phyloP scores from a whole-genome alignment of 768 basidiomycete species.

The Gelatoporia subvermispora region DNA sequence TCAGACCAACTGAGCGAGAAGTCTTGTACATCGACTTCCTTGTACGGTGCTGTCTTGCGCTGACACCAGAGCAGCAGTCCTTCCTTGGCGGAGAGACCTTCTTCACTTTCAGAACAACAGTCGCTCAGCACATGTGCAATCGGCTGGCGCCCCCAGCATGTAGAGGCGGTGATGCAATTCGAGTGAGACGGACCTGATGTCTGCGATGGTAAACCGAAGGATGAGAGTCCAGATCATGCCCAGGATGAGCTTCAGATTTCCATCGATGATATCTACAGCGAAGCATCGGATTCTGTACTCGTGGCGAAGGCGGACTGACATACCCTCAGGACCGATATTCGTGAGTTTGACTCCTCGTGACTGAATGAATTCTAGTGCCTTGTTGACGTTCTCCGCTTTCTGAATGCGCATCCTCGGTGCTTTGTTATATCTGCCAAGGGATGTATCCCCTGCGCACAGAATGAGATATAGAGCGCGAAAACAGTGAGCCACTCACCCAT shows the following conservation, averaged over 20 bases:
- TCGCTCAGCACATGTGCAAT: neutral
- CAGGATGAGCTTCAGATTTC: conserved; percentile 97
- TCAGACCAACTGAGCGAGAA: conserved; percentile 93
- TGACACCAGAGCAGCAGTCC: conserved; percentile 98
- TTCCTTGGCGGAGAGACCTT: conserved; percentile 98
- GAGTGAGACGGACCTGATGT: conserved; percentile 72
- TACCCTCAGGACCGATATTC: conserved; percentile 96
- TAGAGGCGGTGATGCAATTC: neutral
- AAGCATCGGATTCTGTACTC: too few species aligned
- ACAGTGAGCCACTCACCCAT: conserved; percentile 61
- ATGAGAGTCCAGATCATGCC: conserved; percentile 99
- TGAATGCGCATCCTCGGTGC: conserved; percentile 89
- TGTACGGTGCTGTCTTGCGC: conserved; percentile 88
- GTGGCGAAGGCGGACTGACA: too few species aligned
- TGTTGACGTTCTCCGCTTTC: conserved; percentile 97
- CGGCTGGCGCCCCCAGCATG: neutral
- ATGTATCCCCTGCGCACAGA: conserved; percentile 63
- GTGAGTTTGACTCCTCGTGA: conserved; percentile 92
- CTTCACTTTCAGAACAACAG: conserved; percentile 58
- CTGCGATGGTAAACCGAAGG: conserved; percentile 94
- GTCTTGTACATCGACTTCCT: conserved; percentile 89
- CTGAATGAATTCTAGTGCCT: conserved; percentile 92
- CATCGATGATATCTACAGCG: conserved; percentile 90
- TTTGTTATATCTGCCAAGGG: conserved; percentile 93
- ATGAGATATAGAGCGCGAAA: conserved; percentile 1